Conservation (phyloP, 345 rosid genomes). For the Aquilaria yunnanensis region DNA sequence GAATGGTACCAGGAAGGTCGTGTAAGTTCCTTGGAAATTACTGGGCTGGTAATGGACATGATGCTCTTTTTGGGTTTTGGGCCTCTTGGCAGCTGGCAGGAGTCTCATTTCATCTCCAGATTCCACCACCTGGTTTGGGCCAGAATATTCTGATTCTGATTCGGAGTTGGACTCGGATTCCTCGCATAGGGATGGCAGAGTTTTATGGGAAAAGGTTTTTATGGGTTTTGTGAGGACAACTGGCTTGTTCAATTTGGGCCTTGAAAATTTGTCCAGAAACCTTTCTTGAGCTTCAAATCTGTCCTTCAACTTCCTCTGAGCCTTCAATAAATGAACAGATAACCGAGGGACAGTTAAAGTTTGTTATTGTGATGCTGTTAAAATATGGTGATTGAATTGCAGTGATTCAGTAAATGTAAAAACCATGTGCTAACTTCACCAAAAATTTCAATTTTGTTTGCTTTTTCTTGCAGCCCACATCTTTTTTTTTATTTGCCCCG, state of each 20-base stretch:
- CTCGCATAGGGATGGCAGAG: slow-evolving; percentile 42
- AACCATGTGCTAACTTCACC: too few species aligned
- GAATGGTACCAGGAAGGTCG: slow-evolving; percentile 5
- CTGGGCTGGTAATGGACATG: slow-evolving; percentile 7
- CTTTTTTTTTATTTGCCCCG: too few species aligned
- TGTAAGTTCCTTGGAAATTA: slow-evolving; percentile 4
- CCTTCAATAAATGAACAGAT: slow-evolving; percentile 16
- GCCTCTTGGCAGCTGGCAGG: slow-evolving; percentile 14
- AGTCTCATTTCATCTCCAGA: slow-evolving; percentile 16
- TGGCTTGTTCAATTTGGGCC: slow-evolving; percentile 19
- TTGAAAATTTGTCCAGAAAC: slow-evolving; percentile 37
- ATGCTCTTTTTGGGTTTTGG: slow-evolving; percentile 17
- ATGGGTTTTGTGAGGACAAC: slow-evolving; percentile 8
- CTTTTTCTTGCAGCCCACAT: too few species aligned
- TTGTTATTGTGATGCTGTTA: too few species aligned
- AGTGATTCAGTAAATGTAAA: too few species aligned
- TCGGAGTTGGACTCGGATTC: slow-evolving; percentile 41
- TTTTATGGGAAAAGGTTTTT: slow-evolving; percentile 23
- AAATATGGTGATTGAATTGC: too few species aligned
- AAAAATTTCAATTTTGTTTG: too few species aligned
- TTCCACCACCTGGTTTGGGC: slow-evolving; percentile 19
- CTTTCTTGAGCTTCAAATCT: slow-evolving; percentile 54
- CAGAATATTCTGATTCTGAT: slow-evolving; percentile 27
- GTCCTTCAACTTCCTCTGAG: slow-evolving; percentile 40
- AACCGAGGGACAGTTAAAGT: too few species aligned